Evolutionary conservation across 768 basidiomycete species (phyloP).

Genomic region (Naganishia vaughanmartiniae): DNA sequence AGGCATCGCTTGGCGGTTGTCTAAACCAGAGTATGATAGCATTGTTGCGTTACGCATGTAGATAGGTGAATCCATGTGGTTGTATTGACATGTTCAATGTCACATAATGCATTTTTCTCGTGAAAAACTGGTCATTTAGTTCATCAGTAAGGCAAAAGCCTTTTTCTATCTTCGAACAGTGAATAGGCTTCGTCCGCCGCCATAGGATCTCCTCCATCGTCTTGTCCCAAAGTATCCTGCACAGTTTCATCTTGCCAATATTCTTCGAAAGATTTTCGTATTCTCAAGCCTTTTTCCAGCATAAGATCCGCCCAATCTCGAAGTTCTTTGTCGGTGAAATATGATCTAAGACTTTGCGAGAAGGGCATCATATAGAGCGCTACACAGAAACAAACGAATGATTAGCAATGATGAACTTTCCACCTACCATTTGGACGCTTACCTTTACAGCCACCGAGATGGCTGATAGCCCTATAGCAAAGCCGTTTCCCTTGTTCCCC

Average conservation of each 20-base stretch:
- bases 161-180: slow-evolving; percentile 44
- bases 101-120: background rate
- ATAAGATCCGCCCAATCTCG: slow-evolving; percentile 52
- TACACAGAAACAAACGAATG: slow-evolving; percentile 26
- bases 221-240: slow-evolving; percentile 30
- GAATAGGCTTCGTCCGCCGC: slow-evolving; percentile 44
- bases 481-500: slow-evolving; percentile 47
- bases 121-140: background rate
- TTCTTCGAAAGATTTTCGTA: slow-evolving; percentile 46
- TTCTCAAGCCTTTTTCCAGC: slow-evolving; percentile 51
- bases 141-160: slow-evolving; percentile 49
- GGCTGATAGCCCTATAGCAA: slow-evolving; percentile 50
- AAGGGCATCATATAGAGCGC: slow-evolving; percentile 54
- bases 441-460: slow-evolving; percentile 53
- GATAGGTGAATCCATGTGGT: background rate
- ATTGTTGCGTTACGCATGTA: slow-evolving; percentile 55
- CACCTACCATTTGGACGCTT: slow-evolving; percentile 1
- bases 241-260: slow-evolving; percentile 36
- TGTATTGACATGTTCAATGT: background rate
- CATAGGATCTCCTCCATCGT: slow-evolving; percentile 40
- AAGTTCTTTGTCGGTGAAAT: slow-evolving; percentile 51
- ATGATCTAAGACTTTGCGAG: slow-evolving; percentile 42
- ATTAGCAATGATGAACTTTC: background rate
- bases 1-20: slow-evolving; percentile 83
- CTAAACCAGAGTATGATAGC: slow-evolving; percentile 69